Evolutionary conservation across 768 basidiomycete genomes (phyloP).

Genomic region (Rhizopogon roseolus): DNA sequence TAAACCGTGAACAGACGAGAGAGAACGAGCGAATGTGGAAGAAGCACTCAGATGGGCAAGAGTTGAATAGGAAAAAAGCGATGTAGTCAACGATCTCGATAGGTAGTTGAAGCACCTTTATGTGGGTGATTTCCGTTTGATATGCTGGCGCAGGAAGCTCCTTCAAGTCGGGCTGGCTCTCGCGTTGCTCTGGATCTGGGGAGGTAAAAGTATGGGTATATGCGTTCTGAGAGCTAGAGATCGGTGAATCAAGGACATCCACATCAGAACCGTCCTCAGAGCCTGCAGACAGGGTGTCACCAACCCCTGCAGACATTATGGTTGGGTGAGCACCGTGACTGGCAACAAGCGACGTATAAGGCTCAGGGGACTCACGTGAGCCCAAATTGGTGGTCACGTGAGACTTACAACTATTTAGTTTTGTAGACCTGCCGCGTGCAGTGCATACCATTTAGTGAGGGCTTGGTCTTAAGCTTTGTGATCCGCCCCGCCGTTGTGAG

Average conservation of each 20-base stretch:
- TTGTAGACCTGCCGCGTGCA: not conserved
- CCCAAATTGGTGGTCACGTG: constrained; percentile 14
- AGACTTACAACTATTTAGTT: not conserved
- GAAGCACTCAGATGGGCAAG: constrained; percentile 23
- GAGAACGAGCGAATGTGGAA: constrained; percentile 33
- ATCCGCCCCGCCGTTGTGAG: not conserved
- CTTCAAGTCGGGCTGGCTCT: not conserved
- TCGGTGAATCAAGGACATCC: constrained; percentile 11
- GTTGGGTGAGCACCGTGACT: not conserved
- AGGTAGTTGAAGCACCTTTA: constrained; percentile 18
- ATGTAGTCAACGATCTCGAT: constrained; percentile 28
- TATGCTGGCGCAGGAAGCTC: not conserved
- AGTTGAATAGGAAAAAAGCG: constrained; percentile 7
- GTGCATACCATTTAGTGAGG: not conserved
- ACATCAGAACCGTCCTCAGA: constrained; percentile 8
- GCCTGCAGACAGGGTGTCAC: not conserved
- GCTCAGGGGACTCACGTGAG: not conserved
- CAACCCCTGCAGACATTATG: constrained; percentile 11
- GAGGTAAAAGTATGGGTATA: constrained; percentile 21
- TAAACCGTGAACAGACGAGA: constrained; percentile 36
- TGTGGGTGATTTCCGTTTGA: not conserved
- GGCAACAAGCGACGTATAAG: no score
- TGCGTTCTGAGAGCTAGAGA: not conserved
- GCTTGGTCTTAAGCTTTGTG: not conserved
- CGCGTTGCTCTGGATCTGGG: constrained; percentile 10